phyloP scores from a whole-genome alignment of 2,329 filamentous ascomycete species.

The Blumeria graminis region DNA sequence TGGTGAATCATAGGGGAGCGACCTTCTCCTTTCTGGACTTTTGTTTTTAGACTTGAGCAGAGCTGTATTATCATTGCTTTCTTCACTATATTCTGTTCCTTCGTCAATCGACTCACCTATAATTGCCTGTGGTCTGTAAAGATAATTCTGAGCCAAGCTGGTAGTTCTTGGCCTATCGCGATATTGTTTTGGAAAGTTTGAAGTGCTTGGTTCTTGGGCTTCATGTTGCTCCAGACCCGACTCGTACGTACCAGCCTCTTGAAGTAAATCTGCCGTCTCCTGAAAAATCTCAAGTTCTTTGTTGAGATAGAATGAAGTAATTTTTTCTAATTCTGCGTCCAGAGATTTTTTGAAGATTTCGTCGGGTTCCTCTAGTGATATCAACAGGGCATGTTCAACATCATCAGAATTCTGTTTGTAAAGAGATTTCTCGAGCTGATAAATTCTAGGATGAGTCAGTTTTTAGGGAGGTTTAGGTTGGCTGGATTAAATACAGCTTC shows the following conservation, averaged over 20 bases:
- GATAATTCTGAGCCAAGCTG: constrained; percentile 28
- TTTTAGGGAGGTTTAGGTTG: background rate
- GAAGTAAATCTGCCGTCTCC: constrained; percentile 54
- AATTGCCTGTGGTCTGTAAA: constrained; percentile 21
- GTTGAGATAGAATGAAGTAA: constrained; percentile 66
- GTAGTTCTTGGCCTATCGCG: constrained; percentile 19
- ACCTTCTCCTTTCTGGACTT: constrained; percentile 14
- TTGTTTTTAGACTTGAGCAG: constrained; percentile 16
- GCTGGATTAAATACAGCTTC: constrained; percentile 42
- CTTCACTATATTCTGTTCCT: constrained; percentile 37
- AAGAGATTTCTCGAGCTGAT: constrained; percentile 70
- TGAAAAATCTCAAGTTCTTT: constrained; percentile 76
- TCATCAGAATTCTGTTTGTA: constrained; percentile 40
- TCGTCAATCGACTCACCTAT: constrained; percentile 26
- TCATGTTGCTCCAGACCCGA: constrained; percentile 16
- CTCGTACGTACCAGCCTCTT: constrained; percentile 44
- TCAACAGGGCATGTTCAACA: constrained; percentile 63
- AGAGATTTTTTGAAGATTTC: constrained; percentile 58
- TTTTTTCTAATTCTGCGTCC: constrained; percentile 80
- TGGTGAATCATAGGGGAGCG: background rate
- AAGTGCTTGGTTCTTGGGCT: constrained; percentile 15
- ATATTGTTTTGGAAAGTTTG: constrained; percentile 20
- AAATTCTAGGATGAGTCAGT: constrained; percentile 38
- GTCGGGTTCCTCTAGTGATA: constrained; percentile 45
- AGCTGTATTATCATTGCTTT: constrained; percentile 33